Evolutionary conservation across 331 rosid species (phyloP), one percentile per base, ranked within the genome.

Genomic region (Cydonia oblonga): DNA sequence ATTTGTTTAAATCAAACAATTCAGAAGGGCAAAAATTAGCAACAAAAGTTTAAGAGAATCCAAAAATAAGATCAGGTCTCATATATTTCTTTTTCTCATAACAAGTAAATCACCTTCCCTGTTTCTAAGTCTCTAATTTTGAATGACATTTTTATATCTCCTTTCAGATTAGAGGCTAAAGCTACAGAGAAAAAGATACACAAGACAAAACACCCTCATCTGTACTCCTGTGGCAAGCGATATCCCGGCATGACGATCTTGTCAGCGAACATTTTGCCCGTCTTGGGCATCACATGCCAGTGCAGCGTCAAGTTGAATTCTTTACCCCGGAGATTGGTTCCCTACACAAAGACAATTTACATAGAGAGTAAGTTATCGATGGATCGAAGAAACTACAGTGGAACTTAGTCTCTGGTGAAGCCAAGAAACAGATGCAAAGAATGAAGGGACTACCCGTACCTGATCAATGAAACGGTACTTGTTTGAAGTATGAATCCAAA

Each of bases 281-380:
- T 89, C 88, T 91, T 91, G 63, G 98, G 98, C 98, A 95, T 95
- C 51, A 95, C 91, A 63, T 87, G 91, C 91, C 92, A 90, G 84
- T 90, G 98, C 89, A 92, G 35, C 4, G 98, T 90, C 78, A 92
- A 58, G 89, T 92, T 92, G 74, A 84, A 88, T 12, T 81, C 90
- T 79, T 83, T 87, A 51, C 96, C 88, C 2, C 90, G 85, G 73
- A 88, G 88, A 81, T 88, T 90, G 82, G 77, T 88, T 83, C 98
- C 98, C 98, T 92, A 64, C 54, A 76, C 53, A 77, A n/a, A 64
- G 52, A 64, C 22, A 24, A 76, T 52, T 42, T 28, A 32, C 38
- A 29, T 22, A 11, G 26, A 9, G 26, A 20, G 28, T 2, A 6
- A 60, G 15, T 42, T 22, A 38, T 7, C 5, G 9, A 26, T 42